Conservation (phyloP, 139 green algal species). For the Picochlorum costavermella region DNA sequence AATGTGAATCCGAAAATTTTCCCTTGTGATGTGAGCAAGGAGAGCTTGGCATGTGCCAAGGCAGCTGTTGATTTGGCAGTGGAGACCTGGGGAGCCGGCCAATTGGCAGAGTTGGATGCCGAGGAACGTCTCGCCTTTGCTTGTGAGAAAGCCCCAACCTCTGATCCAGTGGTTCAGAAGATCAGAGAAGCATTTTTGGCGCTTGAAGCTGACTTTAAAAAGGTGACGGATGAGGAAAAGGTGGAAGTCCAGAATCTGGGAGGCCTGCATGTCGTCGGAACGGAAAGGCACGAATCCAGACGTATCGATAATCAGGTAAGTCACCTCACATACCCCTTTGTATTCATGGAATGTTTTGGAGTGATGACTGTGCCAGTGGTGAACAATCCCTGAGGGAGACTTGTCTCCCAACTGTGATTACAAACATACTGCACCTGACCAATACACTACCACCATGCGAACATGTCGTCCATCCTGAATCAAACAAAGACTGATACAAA, state of each 20-base stretch:
- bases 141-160: slow-evolving; percentile 81
- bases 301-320: slow-evolving; percentile 97
- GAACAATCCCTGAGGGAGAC: slow-evolving; percentile 17
- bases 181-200: slow-evolving; percentile 27
- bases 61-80: slow-evolving; percentile 27
- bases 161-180: slow-evolving; percentile 42
- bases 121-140: slow-evolving; percentile 87
- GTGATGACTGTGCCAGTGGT: slow-evolving; percentile 10
- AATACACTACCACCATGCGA: background rate
- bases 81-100: slow-evolving; percentile 32
- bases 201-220: slow-evolving; percentile 78
- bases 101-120: slow-evolving; percentile 69
- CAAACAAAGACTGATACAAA: background rate
- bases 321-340: too few relatives aligned
- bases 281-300: slow-evolving; percentile 89
- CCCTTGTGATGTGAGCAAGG: slow-evolving; percentile 67
- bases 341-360: background rate
- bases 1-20: slow-evolving; percentile 59
- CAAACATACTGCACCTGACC: background rate
- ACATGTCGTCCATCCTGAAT: background rate
- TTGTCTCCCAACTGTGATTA: slow-evolving; percentile 4
- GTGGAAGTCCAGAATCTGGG: slow-evolving; percentile 60
- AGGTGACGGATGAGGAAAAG: slow-evolving; percentile 83
- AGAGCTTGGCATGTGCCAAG: slow-evolving; percentile 14
- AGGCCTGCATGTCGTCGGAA: slow-evolving; percentile 93